Conservation (phyloP, 164 flowering plant species). For the Kalanchoe fedtschenkoi region DNA sequence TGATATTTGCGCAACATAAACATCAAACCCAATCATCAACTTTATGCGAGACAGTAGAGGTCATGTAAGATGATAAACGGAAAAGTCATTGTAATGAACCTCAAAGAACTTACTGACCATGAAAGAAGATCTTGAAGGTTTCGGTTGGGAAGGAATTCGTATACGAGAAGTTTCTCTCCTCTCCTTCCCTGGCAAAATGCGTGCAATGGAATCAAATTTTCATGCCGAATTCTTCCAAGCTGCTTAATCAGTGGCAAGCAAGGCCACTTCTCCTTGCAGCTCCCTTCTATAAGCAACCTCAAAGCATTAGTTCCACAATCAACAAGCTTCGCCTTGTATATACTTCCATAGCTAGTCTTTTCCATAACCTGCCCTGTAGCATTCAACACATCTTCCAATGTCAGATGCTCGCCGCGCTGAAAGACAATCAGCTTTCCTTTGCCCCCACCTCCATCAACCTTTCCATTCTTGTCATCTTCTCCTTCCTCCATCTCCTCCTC, state of each 20-base stretch:
- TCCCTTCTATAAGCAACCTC: conserved; percentile 89
- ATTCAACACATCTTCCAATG: conserved; percentile 27
- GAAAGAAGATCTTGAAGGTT: conserved; percentile 74
- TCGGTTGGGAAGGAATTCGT: conserved; percentile 69
- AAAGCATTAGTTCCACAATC: conserved; percentile 89
- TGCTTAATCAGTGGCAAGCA: conserved; percentile 74
- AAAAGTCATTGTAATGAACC: background rate
- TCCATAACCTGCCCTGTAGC: conserved; percentile 86
- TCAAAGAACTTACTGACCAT: conserved; percentile 35
- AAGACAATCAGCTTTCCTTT: conserved; percentile 79
- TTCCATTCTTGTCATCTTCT: conserved; percentile 39
- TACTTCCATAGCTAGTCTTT: conserved; percentile 87
- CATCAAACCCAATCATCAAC: no score
- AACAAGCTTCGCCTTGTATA: conserved; percentile 82
- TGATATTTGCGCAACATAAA: background rate
- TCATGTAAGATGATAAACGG: no score
- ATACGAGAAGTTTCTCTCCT: conserved; percentile 96
- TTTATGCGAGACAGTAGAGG: no score
- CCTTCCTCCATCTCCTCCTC: conserved; percentile 50
- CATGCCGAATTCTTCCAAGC: conserved; percentile 74
- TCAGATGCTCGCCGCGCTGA: conserved; percentile 96
- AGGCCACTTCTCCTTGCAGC: conserved; percentile 66
- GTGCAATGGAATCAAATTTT: conserved; percentile 79
- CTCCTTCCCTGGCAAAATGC: conserved; percentile 94
- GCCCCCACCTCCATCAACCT: conserved; percentile 27